Base-by-base conservation (phyloP, 2,329 filamentous ascomycete genomes). In the Trichoderma citrinoviride region DNA sequence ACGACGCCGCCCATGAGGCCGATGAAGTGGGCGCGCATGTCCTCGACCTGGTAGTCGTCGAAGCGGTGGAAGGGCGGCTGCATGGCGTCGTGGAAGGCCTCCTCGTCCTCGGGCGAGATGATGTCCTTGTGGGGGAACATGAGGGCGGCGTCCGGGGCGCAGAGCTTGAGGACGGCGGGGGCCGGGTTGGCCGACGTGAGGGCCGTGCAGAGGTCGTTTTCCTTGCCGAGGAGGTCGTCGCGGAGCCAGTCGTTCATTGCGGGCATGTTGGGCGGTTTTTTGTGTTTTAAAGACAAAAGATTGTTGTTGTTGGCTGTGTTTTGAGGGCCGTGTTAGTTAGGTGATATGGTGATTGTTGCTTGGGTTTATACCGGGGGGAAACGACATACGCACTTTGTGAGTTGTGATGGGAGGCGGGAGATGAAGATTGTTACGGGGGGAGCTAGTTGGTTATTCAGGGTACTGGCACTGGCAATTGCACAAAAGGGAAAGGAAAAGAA, bases 1-100 rank as follows among this genome's bases (percentile, higher is more conserved):
- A 66, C 61, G n/a, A 66, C 65, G 41, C 65, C 65, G 27, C 61
- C 65, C 65, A 66, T 66, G 21, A 66, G 61, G 37, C 65, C 65
- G 40, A 66, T 47, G 47, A 66, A 55, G 37, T 64, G 57, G 12
- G 52, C 56, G 7, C 15, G 25, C 44, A 66, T 50, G 29, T 66
- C 65, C 5, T 64, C 55, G 15, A 55, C 14, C 23, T 66, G 21
- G 41, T 55, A 66, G 6, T 66, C 27, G 17, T 66, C 65, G 47
- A 66, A 66, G 37, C 65, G 60, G 53, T 66, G 61, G 29, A 66
- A 64, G 1, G 65, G 65, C 7, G 65, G n/a, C 43, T 47, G 29
- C 61, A 66, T 43, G 19, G 65, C 65, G 7, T 64, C 65, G 7
- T 44, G 29, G 29, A 66, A 54, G 54, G 19, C 40, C 12, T 64